A percentile compares a stretch with the other conserved stretches of the same genome.
These are phyloP conservation scores for Escovopsis sp. DNA, from an alignment of 2,329 filamentous ascomycete species.

Conservation along the genomic window DNA sequence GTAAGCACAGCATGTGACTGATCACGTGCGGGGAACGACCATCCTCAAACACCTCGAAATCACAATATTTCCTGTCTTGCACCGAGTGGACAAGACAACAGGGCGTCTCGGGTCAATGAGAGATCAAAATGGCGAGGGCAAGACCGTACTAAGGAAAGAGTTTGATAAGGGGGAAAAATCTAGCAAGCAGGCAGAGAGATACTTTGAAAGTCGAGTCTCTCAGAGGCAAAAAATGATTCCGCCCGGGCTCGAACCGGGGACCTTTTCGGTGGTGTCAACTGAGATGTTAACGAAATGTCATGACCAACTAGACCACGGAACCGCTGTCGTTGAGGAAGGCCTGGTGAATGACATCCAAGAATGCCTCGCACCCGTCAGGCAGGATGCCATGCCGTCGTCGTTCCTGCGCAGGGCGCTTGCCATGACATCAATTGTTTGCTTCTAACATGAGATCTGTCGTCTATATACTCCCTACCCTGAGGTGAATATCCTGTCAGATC, in stretches of 20 bases:
- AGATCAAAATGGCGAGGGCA: too few relatives aligned
- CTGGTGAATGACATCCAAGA: slow-evolving; percentile 11
- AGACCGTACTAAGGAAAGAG: too few relatives aligned
- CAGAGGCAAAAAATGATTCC: too few relatives aligned
- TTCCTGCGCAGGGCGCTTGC: neutral
- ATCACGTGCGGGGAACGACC: slow-evolving; percentile 4
- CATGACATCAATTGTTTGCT: neutral
- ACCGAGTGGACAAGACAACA: too few relatives aligned
- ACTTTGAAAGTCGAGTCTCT: too few relatives aligned
- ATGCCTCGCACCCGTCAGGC: slow-evolving; percentile 1
- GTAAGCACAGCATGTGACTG: slow-evolving; percentile 1
- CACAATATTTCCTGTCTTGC: too few relatives aligned
- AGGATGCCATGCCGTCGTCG: neutral
- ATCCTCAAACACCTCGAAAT: neutral
- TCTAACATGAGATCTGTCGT: slow-evolving; percentile 18
- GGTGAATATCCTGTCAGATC: too few relatives aligned
- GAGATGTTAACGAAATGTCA: neutral
- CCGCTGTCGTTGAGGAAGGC: slow-evolving; percentile 15
- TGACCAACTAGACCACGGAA: neutral
- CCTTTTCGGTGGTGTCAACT: slow-evolving; percentile 1
- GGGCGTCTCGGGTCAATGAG: too few relatives aligned
- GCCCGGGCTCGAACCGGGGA: neutral
- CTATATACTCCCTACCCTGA: too few relatives aligned
- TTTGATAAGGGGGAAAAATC: too few relatives aligned
- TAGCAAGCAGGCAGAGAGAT: too few relatives aligned